Evolutionary conservation across 345 rosid species (phyloP), one percentile per base, ranked within the genome.

Genomic region (Eucalyptus sp.): DNA sequence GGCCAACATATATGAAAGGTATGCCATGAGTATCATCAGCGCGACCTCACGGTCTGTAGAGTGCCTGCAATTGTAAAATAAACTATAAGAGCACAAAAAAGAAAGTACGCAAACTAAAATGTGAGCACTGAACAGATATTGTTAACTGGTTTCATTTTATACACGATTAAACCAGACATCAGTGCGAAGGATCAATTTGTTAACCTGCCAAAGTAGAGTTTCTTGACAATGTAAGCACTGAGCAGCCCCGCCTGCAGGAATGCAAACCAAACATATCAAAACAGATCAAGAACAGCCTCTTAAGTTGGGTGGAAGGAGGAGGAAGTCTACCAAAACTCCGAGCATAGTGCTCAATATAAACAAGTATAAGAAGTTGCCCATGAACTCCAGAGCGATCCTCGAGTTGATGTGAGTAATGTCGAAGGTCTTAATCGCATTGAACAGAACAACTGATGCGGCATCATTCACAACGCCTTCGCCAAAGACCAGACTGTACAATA

Each of bases 391-490:
- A 50, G 92, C 92, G 27, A 89, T 88, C 66, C 89, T 92, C 13
- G 93, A 91, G 90, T 90, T 90, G 66, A 92, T 88, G 89, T 91
- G 88, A 16, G 92, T 88, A 62, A 94, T 87, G 89, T 94, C 95
- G 31, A 93, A 89, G 64, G 90, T 92, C 90, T 92, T 92, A 86
- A 94, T 91, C 2, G 93, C 95, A 81, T 94, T 91, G 91, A 94
- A 94, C 58, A 94, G 93, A 54, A 93, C 95, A 81, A 93, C 94
- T 46, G 95, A 92, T 56, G 94, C 91, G 4, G 95, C 95, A 79
- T 93, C 95, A 79, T 93, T 93, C 86, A 93, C 95, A 1, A 93
- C 94, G 20, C 95, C 93, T 89, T 93, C 95, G 1, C 95, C 95
- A 80, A 93, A 93, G 50, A 93, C 95, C 41, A 93, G 88, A 90